Base-by-base conservation (phyloP, 2,329 filamentous ascomycete species). In the Corinectria fuckeliana region DNA sequence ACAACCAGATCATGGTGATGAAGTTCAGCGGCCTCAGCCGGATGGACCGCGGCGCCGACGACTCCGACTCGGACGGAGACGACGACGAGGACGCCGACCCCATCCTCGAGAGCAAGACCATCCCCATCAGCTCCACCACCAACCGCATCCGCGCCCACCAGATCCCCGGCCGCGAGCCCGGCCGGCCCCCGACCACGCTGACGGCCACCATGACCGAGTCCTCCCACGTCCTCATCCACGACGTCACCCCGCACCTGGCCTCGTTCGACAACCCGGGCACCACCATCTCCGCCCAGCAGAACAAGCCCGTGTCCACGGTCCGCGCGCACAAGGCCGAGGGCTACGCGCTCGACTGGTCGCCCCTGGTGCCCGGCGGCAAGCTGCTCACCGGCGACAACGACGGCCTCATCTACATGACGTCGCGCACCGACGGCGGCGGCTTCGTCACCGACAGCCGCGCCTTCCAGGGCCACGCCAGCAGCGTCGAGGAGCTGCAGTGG, bases 311-410 rank as follows among this genome's bases (percentile, higher is more conserved):
- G 50, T 91, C 86, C 66, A 97, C 92, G 3, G 88, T 99, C 69
- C 87, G 91, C 68, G 92, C 94, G 69, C 95, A 99, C 85, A 94
- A 93, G 79, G 81, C 88, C 11, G 95, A 99, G 81, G 95, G 95
- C 48, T 99, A 98, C 75, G 95, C 92, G 0, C 78, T 99, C n/a
- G 95, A 97, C 78, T 99, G 95, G 95, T 97, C 93, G 23, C 91
- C 92, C 1, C 66, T 68, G 7, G 84, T 91, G 44, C 87, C 92
- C 0, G 85, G 88, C 45, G 93, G 93, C 59, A 95, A 94, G 77
- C 87, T 99, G 3, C 79, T 97, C 44, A 97, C 94, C 0, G 95
- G 95, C 64, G 95, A 99, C 77, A 92, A 93, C 73, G 85, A 93
- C 66, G 95, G 95, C 59, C 82, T 90, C 61, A 97, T 99, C 73